Conservation (phyloP, 495 filamentous ascomycete genomes). For the Aspergillus ellipticus region DNA sequence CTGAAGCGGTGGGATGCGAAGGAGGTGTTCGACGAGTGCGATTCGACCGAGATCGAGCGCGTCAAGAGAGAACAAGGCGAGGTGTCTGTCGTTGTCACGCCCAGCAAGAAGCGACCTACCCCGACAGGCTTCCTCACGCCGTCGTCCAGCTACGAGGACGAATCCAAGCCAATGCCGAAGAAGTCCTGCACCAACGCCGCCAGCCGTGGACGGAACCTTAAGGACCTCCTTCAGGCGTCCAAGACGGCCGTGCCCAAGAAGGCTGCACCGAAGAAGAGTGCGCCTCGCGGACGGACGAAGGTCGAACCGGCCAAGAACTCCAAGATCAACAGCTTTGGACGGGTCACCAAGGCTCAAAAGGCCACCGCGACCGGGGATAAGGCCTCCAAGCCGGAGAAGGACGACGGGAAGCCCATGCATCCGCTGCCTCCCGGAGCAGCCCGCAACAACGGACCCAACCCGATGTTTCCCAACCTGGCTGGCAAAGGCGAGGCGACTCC, state of each 20-base stretch:
- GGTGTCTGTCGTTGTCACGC: conserved; percentile 43
- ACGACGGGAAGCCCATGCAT: conserved; percentile 34
- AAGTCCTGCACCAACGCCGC: conserved; percentile 25
- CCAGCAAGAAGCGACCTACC: conserved; percentile 32
- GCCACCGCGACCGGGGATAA: conserved; percentile 19
- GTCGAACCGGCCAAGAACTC: conserved; percentile 24
- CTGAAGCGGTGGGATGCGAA: conserved; percentile 75
- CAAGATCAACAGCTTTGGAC: conserved; percentile 37
- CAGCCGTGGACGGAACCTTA: conserved; percentile 28
- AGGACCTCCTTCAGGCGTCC: conserved; percentile 27
- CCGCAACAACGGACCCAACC: conserved; percentile 34
- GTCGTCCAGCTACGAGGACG: conserved; percentile 46
- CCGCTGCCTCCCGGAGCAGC: conserved; percentile 38
- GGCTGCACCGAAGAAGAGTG: conserved; percentile 16
- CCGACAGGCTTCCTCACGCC: conserved; percentile 61
- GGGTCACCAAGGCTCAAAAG: conserved; percentile 35
- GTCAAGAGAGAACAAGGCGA: conserved; percentile 28
- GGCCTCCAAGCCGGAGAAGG: conserved; percentile 24
- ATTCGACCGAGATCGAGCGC: conserved; percentile 36
- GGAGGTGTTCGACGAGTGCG: conserved; percentile 41
- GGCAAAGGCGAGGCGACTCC: conserved; percentile 19
- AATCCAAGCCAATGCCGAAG: conserved; percentile 16
- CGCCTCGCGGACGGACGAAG: conserved; percentile 18
- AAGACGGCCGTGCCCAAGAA: conserved; percentile 26
- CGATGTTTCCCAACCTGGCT: conserved; percentile 23